Percentiles rank a stretch among this genome's conserved stretches.
phyloP scores from a whole-genome alignment of 257 asterid genomes.

The Nicotiana paniculata region DNA sequence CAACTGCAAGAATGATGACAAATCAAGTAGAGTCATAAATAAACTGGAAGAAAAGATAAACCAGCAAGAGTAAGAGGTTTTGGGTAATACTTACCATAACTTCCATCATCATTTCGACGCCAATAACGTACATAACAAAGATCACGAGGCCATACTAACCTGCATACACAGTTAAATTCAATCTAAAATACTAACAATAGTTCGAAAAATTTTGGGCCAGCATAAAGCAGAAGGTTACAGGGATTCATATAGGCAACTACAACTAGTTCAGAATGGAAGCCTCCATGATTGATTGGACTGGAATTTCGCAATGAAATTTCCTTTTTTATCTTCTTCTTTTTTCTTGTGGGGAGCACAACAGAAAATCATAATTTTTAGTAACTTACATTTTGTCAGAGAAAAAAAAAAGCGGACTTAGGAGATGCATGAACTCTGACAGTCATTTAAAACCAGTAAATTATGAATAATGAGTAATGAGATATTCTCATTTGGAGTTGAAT shows the following conservation, averaged over 20 bases:
- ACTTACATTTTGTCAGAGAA: background rate
- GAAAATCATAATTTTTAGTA: background rate
- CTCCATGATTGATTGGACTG: background rate
- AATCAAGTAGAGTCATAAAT: slow-evolving; percentile 20
- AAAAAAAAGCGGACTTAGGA: background rate
- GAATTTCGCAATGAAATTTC: background rate
- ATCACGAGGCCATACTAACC: slow-evolving; percentile 98
- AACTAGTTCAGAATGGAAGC: background rate
- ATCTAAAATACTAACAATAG: background rate
- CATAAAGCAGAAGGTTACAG: background rate
- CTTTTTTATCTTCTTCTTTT: background rate
- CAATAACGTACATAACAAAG: slow-evolving; percentile 96
- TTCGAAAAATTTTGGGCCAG: background rate
- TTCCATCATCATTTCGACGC: slow-evolving; percentile 99
- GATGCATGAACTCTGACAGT: background rate
- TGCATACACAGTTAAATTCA: slow-evolving; percentile 20
- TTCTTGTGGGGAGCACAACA: background rate
- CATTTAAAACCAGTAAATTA: background rate
- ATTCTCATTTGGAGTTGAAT: too few relatives aligned
- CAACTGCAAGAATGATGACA: slow-evolving; percentile 53
- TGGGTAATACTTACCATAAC: slow-evolving; percentile 61
- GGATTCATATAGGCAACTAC: background rate
- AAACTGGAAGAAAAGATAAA: background rate
- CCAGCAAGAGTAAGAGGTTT: background rate
- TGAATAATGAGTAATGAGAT: background rate